Evolutionary conservation across 345 rosid species (phyloP), one percentile per base, ranked within the genome.

Genomic region (Triadica sebifera): DNA sequence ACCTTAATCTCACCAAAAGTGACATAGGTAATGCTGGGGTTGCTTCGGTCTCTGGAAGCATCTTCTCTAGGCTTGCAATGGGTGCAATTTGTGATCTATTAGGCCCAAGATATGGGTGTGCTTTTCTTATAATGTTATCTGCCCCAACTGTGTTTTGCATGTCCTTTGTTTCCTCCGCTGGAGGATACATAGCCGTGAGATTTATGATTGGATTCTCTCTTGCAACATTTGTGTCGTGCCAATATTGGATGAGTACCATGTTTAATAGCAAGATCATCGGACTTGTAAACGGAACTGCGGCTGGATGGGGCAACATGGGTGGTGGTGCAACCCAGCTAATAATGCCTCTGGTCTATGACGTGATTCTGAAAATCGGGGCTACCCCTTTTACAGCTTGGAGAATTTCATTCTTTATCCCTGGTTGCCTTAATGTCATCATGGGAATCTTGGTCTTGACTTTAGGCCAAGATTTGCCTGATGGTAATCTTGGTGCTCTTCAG

Each of bases 171-270:
- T 61, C 85, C 13, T 16, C 69, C 4, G 90, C 98, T 0, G 87
- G 89, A 24, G 96, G 97, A 8, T 91, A 88, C 69, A 84, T 89
- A 13, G 80, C 89, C 0, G 93, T 91, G 24, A 78, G 98, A 67
- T 93, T 93, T 80, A 90, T 93, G 98, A 93, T 93, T 6, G 98
- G 98, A 7, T 93, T 93, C 80, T 93, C 95, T 45, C 93, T 93
- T 0, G 97, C 97, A 1, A 91, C 98, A 0, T 93, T 93, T 43
- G 97, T 93, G 71, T 93, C 98, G 2, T 93, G 97, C 77, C 98
- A 93, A 67, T 93, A 86, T 51, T 91, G 98, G 98, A 93, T 93
- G 98, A 93, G 97, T 80, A 91, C 98, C 3, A 93, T 93, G 98
- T 93, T 93, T 66, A 93, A 93, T 38, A 79, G 93, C 68, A 87